These are phyloP conservation scores for Zelonia costaricensis DNA, from an alignment of 208 protist genomes.

Conservation along the genomic window DNA sequence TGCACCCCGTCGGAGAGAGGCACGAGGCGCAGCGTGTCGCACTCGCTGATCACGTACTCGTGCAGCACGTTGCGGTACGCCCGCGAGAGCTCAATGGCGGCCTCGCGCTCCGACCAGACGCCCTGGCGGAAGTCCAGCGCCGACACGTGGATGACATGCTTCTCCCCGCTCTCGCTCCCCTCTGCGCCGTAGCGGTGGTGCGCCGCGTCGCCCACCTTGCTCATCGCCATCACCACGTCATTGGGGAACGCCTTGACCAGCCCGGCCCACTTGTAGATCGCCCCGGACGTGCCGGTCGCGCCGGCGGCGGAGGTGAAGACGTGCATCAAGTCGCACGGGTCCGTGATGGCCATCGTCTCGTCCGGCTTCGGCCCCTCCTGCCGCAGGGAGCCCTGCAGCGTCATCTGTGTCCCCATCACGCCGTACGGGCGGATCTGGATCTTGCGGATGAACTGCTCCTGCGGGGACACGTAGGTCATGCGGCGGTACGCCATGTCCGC, in stretches of 20 bases:
- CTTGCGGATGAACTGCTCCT: conserved; percentile 80
- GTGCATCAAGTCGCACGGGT: conserved; percentile 65
- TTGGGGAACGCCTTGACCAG: conserved; percentile 64
- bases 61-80: conserved; percentile 89
- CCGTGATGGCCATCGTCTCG: conserved; percentile 66
- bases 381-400: conserved; percentile 53
- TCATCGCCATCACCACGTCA: conserved; percentile 69
- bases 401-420: conserved; percentile 84
- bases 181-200: conserved; percentile 63
- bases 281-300: conserved; percentile 69
- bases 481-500: conserved; percentile 46
- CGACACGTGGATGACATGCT: conserved; percentile 81
- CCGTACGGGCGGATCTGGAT: conserved; percentile 79
- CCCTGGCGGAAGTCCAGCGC: conserved; percentile 86
- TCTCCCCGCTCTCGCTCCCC: conserved; percentile 31
- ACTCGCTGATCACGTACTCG: conserved; percentile 80
- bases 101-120: conserved; percentile 78
- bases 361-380: conserved; percentile 59
- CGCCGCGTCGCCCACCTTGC: conserved; percentile 74
- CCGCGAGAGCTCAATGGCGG: conserved; percentile 73
- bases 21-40: conserved; percentile 72
- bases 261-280: conserved; percentile 87
- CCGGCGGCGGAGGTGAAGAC: conserved; percentile 59
- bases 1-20: conserved; percentile 67
- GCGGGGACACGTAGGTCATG: conserved; percentile 54